phyloP scores from a whole-genome alignment of 2,329 filamentous ascomycete species.

The Beauveria varroae region DNA sequence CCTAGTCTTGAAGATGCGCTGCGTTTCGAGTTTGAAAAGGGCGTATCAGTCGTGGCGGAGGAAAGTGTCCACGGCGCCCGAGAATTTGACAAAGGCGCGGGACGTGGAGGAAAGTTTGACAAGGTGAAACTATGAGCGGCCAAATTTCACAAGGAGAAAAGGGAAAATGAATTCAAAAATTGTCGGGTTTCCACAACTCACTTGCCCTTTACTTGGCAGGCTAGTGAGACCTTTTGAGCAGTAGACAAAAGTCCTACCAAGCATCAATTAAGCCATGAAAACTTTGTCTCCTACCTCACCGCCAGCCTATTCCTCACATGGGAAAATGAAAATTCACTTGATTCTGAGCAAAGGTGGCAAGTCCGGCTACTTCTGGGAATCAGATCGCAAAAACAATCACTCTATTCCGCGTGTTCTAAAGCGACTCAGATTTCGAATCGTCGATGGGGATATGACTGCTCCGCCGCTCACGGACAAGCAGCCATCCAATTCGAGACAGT shows the following conservation, averaged over 20 bases:
- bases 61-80: constrained; percentile 30
- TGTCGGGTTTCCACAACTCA: too few relatives aligned
- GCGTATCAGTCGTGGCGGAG: constrained; percentile 30
- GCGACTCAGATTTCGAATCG: too few relatives aligned
- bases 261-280: too few relatives aligned
- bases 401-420: too few relatives aligned
- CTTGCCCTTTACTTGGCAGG: not conserved
- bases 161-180: not conserved
- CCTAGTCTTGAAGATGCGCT: constrained; percentile 42
- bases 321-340: too few relatives aligned
- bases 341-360: not conserved
- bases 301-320: too few relatives aligned
- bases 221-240: too few relatives aligned
- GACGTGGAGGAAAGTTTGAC: constrained; percentile 8
- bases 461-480: not conserved
- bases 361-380: too few relatives aligned
- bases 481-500: not conserved
- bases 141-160: not conserved
- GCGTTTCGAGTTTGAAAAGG: constrained; percentile 37
- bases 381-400: too few relatives aligned
- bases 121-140: not conserved
- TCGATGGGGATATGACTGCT: not conserved
- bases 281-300: too few relatives aligned
- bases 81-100: constrained; percentile 11
- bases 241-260: too few relatives aligned